Conservation (phyloP, 163 green algal genomes). For the Scenedesmus sp. region DNA sequence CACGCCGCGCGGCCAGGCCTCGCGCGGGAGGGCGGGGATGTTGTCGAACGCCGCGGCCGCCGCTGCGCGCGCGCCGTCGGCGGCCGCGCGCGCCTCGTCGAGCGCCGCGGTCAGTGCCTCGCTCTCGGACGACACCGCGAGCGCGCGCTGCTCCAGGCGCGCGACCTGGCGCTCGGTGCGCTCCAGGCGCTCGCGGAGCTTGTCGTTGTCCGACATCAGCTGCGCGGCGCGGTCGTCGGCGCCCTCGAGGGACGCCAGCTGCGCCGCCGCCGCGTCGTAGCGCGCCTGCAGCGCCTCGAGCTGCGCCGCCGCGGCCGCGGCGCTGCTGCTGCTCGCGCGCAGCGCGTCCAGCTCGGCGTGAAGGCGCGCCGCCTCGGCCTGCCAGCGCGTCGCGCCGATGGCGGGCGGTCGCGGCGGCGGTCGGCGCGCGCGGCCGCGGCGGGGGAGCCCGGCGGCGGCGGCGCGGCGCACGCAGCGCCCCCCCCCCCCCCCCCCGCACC, state of each 20-base stretch:
- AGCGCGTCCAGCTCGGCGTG: conserved; percentile 11
- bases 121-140: conserved; percentile 21
- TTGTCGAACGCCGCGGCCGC: background rate
- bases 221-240: conserved; percentile 14
- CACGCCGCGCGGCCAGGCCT: conserved; percentile 33
- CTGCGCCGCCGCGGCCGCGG: background rate
- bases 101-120: conserved; percentile 11
- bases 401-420: background rate
- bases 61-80: background rate
- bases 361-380: conserved; percentile 25
- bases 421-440: background rate
- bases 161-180: conserved; percentile 32
- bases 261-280: background rate
- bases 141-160: conserved; percentile 27
- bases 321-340: background rate
- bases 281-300: background rate
- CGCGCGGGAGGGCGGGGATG: background rate
- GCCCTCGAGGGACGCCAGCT: conserved; percentile 19
- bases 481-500: background rate
- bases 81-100: conserved; percentile 15
- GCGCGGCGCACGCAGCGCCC: background rate
- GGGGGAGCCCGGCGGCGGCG: no score
- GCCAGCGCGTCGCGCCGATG: background rate
- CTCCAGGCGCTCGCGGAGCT: conserved; percentile 33
- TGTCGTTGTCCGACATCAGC: conserved; percentile 16